These are phyloP conservation scores for Leishmania arabica DNA, from an alignment of 208 protist genomes.

Conservation along the genomic window DNA sequence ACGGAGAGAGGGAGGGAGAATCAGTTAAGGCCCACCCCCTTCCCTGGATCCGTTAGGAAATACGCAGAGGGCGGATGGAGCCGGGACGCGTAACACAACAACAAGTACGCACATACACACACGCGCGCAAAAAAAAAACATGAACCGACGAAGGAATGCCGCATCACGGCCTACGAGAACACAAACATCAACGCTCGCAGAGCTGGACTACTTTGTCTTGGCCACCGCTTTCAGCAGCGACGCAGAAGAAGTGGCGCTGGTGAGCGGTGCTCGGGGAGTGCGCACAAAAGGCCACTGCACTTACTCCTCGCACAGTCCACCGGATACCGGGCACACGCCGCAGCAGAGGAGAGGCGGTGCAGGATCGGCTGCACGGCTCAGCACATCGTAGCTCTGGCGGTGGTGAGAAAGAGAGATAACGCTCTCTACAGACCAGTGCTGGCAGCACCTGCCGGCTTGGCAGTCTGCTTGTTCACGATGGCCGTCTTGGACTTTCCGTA, in stretches of 20 bases:
- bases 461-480: constrained; percentile 76
- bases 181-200: background rate
- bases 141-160: background rate
- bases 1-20: constrained; percentile 5
- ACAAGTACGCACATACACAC: background rate
- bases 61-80: too few relatives aligned
- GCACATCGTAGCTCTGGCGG: background rate
- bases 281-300: background rate
- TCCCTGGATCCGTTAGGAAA: too few relatives aligned
- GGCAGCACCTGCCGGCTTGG: constrained; percentile 84
- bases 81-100: background rate
- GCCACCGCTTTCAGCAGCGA: background rate
- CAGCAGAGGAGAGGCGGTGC: background rate
- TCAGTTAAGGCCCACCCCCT: background rate
- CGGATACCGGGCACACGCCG: background rate
- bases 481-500: constrained; percentile 73
- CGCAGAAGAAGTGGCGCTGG: background rate
- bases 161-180: background rate
- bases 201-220: background rate
- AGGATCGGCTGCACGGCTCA: background rate
- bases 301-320: background rate
- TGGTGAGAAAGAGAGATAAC: background rate
- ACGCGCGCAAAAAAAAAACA: background rate
- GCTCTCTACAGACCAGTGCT: constrained; percentile 85
- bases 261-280: background rate